Conservation (phyloP, 805 yeast species). For the Lachancea quebecensis region DNA sequence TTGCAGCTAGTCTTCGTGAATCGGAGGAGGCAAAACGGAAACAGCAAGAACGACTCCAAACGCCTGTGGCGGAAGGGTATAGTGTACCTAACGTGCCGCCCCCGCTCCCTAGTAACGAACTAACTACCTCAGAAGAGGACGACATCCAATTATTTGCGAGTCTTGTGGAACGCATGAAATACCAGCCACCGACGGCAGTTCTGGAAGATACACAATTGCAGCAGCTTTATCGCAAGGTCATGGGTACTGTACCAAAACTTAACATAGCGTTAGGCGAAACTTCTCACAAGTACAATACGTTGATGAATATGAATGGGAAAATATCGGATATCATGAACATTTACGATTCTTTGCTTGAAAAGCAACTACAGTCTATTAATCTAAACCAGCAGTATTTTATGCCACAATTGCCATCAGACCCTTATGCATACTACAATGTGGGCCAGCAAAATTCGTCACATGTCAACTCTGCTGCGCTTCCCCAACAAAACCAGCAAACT, state of each 20-base stretch:
- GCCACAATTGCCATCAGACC: constrained; percentile 24
- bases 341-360: constrained; percentile 72
- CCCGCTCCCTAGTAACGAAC: constrained; percentile 21
- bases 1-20: constrained; percentile 82
- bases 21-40: constrained; percentile 38
- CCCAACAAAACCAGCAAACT: constrained; percentile 2
- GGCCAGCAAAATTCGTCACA: constrained; percentile 15
- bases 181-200: constrained; percentile 39
- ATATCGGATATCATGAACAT: constrained; percentile 65
- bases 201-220: constrained; percentile 29
- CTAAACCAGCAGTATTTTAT: constrained; percentile 26
- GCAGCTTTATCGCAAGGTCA: constrained; percentile 48
- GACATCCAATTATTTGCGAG: constrained; percentile 62
- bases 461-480: background rate
- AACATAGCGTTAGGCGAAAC: constrained; percentile 53
- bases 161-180: constrained; percentile 47
- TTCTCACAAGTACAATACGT: constrained; percentile 53
- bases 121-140: constrained; percentile 61
- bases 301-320: constrained; percentile 70
- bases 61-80: constrained; percentile 1
- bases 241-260: constrained; percentile 61
- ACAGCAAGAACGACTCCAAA: constrained; percentile 15
- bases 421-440: constrained; percentile 15
- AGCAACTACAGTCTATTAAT: constrained; percentile 37
- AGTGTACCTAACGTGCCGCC: constrained; percentile 9